phyloP scores from a whole-genome alignment of 2,329 filamentous ascomycete species.

The Plenodomus lindquistii region DNA sequence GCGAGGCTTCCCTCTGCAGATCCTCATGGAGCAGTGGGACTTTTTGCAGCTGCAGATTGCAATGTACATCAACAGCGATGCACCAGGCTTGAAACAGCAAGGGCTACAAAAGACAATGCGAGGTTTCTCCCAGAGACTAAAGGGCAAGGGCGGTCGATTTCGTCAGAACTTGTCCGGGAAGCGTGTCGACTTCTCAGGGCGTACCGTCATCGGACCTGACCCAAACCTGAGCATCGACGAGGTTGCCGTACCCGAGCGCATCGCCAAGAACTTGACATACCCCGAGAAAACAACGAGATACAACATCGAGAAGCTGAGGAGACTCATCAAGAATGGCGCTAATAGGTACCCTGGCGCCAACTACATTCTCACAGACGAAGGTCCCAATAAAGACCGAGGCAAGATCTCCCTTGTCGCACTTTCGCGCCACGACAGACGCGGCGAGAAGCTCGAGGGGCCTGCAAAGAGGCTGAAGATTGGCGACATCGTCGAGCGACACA shows the following conservation, averaged over 20 bases:
- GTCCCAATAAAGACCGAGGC: conserved; percentile 53
- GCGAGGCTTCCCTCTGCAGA: conserved; percentile 82
- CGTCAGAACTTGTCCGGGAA: conserved; percentile 96
- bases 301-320: conserved; percentile 80
- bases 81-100: conserved; percentile 87
- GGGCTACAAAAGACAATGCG: conserved; percentile 87
- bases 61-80: conserved; percentile 97
- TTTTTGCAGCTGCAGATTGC: conserved; percentile 93
- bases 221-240: conserved; percentile 92
- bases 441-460: conserved; percentile 69
- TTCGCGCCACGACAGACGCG: conserved; percentile 33
- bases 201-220: conserved; percentile 97
- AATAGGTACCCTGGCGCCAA: conserved; percentile 87
- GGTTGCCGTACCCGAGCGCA: conserved; percentile 85
- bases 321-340: conserved; percentile 74
- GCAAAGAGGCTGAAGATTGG: conserved; percentile 77
- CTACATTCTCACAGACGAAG: conserved; percentile 68
- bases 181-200: conserved; percentile 96
- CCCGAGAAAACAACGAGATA: conserved; percentile 84
- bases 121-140: conserved; percentile 92
- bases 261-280: conserved; percentile 97
- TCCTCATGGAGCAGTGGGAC: conserved; percentile 98
- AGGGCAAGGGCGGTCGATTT: conserved; percentile 97
- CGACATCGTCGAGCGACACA: conserved; percentile 89
- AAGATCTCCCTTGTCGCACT: conserved; percentile 71